Base-by-base conservation (phyloP, 2,329 filamentous ascomycete species). In the Colletotrichum paranaense region DNA sequence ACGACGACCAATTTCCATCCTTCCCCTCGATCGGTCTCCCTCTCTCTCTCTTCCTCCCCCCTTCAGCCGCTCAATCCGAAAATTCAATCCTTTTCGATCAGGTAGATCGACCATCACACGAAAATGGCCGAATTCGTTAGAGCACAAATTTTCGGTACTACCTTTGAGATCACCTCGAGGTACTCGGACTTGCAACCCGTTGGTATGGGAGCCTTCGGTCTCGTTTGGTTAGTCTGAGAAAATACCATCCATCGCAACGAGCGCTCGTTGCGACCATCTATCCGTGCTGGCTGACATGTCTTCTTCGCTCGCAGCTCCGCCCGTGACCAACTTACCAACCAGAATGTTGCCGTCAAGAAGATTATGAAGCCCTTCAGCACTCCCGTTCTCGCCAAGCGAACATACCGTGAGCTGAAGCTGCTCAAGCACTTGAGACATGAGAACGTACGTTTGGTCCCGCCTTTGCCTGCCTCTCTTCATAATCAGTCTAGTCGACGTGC, bases 321-420 rank as follows among this genome's bases (percentile, higher is more conserved):
- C 72, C 96, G 95, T 86, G 97, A 99, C 84, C 95, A 98, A 87
- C 95, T 99, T 85, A 98, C 97, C 74, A 94, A 91, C 83, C 95
- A 98, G 84, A 95, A 95, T 85, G 97, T 99, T 75, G 97, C 97
- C 73, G 95, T 99, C 82, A 99, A 99, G 91, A 99, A 99, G 91
- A 99, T 99, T 82, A 98, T 99, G 96, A 99, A 98, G 88, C 97
- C 97, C 11, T 99, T 99, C 86, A 98, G 95, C 89, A 99, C 97
- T n/a, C 95, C 97, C 1, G 97, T 99, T 72, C 89, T 99, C 60
- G 97, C 97, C 72, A 99, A 99, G 88, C 91, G 97, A 82, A 99
- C 97, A 77, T 99, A 99, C 84, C 92, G 97, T 81, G 97, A 99
- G 85, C 87, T 99, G 82, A 99, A 98, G 88, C 90, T 99, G 76